A percentile compares a stretch with the other conserved stretches of the same genome.
phyloP scores from a whole-genome alignment of 2,329 filamentous ascomycete genomes.

The Pestalotiopsis fici region DNA sequence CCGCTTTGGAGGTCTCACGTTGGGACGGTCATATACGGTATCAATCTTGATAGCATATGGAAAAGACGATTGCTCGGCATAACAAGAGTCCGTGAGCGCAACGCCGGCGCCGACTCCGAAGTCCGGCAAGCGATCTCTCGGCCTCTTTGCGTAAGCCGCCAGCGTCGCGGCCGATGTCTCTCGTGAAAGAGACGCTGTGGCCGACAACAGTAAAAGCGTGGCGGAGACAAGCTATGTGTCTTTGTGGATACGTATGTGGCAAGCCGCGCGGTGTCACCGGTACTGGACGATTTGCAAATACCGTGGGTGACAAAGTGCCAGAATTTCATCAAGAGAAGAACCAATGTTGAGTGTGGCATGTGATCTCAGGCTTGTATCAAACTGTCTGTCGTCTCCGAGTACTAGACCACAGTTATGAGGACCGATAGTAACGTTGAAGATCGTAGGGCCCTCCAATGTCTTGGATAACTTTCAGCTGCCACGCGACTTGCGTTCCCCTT shows the following conservation, averaged over 20 bases:
- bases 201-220: constrained; percentile 4
- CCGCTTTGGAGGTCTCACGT: constrained; percentile 25
- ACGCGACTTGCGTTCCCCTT: background rate
- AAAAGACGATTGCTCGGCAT: constrained; percentile 29
- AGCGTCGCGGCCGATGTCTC: constrained; percentile 31
- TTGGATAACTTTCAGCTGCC: constrained; percentile 8
- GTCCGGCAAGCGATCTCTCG: constrained; percentile 33
- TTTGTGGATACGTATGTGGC: constrained; percentile 12
- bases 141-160: constrained; percentile 34
- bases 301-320: constrained; percentile 3
- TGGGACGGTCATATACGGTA: constrained; percentile 23
- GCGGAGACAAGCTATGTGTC: background rate
- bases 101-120: constrained; percentile 31
- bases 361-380: background rate
- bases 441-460: constrained; percentile 16
- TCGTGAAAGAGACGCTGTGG: constrained; percentile 15
- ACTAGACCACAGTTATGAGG: constrained; percentile 20
- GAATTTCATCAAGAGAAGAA: background rate
- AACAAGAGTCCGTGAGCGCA: constrained; percentile 28
- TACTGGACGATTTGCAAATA: constrained; percentile 8
- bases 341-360: background rate
- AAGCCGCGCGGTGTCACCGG: constrained; percentile 6
- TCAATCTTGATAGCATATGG: constrained; percentile 29
- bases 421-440: constrained; percentile 11
- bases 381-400: constrained; percentile 10